Evolutionary conservation across 768 basidiomycete genomes (phyloP), one percentile per base, ranked within the genome.

Genomic region (Leccinum broughii): DNA sequence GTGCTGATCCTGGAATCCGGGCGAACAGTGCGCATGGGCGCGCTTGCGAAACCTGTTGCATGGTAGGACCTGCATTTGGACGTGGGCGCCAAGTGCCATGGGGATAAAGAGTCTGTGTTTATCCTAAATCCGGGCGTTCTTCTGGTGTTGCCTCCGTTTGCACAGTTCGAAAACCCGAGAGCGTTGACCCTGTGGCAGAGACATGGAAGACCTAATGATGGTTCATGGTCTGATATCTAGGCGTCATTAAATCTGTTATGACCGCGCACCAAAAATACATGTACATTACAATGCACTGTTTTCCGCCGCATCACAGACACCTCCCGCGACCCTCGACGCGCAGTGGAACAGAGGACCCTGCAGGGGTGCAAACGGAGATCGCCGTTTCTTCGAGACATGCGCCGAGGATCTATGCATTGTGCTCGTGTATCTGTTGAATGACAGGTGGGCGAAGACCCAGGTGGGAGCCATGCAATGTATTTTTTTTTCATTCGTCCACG

Each of bases 241-340:
- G 44, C 44, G 20, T 11, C 20, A 20, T 20, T 20, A 20, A 46
- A 46, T 46, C 44, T 11, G 44, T 46, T 35, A 11, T 46, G 44
- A 46, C 10, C n/a, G n/a, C 41, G 41, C 41, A n/a, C 41, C 41
- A 11, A 20, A 20, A 13, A 46, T 20, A 46, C 10, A 20, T 20
- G 10, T 20, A n/a, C 11, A 20, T 20, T 13, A 20, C 11, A 20
- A 46, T 20, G 44, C 5, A 20, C 44, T 20, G 11, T 46, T 46
- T 20, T 46, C 20, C 20, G 20, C n/a, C 11, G 10, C 2, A 20
- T 20, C 44, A 20, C 9, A 46, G 9, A 20, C 10, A 11, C 44
- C 50, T 52, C 52, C 52, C 52, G 52, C 52, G 52, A 54, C 52
- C 52, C 52, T 54, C 52, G n/a, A 54, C 52, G 34, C 14, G 51